Percentiles rank a stretch among this genome's conserved stretches.
These are phyloP conservation scores for Fraxinus angustifolia DNA, from an alignment of 305 asterid species.

Conservation along the genomic window DNA sequence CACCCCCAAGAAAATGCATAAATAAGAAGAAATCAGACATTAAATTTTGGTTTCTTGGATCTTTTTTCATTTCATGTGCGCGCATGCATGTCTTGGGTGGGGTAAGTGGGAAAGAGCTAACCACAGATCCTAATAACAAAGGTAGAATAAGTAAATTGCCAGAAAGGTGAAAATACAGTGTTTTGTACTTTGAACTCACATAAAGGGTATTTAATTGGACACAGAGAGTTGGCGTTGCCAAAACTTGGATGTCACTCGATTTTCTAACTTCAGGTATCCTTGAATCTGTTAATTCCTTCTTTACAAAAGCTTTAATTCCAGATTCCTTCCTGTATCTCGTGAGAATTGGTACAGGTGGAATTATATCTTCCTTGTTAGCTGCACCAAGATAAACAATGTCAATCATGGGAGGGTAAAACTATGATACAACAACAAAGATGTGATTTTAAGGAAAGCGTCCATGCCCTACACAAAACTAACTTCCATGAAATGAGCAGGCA, in stretches of 20 bases:
- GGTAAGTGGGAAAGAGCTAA: background rate
- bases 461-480: conserved; percentile 13
- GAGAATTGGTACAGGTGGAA: conserved; percentile 89
- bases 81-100: background rate
- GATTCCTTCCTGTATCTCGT: conserved; percentile 80
- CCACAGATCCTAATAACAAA: background rate
- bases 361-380: conserved; percentile 90
- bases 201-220: conserved; percentile 85
- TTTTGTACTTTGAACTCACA: conserved; percentile 59
- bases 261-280: conserved; percentile 67
- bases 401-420: conserved; percentile 19
- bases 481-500: conserved; percentile 6
- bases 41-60: background rate
- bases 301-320: conserved; percentile 87
- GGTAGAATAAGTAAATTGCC: background rate
- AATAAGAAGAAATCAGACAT: background rate
- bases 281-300: conserved; percentile 77
- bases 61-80: background rate
- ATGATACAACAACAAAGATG: background rate
- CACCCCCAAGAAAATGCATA: background rate
- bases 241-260: conserved; percentile 59
- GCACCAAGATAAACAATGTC: conserved; percentile 32
- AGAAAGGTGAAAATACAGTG: conserved; percentile 4
- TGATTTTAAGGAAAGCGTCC: conserved; percentile 15
- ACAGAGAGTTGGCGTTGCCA: conserved; percentile 76